Evolutionary conservation across 306 rosid genomes (phyloP).

Genomic region (Corylus heterophylla): DNA sequence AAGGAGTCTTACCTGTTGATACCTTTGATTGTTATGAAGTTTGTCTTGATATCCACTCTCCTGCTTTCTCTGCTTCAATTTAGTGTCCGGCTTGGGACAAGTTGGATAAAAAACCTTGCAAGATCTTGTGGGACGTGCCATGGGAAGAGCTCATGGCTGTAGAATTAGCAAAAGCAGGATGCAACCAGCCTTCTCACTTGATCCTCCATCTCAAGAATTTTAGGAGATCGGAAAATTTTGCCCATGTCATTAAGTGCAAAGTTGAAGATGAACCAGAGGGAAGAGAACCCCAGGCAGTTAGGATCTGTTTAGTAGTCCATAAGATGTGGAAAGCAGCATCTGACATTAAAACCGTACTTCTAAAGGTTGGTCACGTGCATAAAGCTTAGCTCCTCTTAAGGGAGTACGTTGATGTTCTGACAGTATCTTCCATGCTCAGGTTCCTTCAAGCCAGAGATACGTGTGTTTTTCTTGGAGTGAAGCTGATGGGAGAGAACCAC

Average conservation of each 20-base stretch:
- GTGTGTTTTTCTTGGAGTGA: constrained; percentile 85
- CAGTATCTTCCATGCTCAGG: constrained; percentile 52
- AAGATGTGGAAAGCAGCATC: constrained; percentile 81
- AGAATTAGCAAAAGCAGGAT: constrained; percentile 84
- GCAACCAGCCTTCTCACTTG: constrained; percentile 75
- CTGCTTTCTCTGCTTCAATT: constrained; percentile 28
- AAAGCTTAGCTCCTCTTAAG: constrained; percentile 21
- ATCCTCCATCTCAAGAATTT: constrained; percentile 89
- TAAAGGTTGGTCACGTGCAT: constrained; percentile 58
- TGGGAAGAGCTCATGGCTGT: constrained; percentile 94
- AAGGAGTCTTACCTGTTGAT: constrained; percentile 14
- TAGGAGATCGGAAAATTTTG: constrained; percentile 80
- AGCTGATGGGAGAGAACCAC: constrained; percentile 66
- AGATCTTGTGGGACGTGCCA: constrained; percentile 91
- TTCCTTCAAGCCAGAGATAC: constrained; percentile 93
- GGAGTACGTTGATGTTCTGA: constrained; percentile 34
- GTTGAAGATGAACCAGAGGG: constrained; percentile 56
- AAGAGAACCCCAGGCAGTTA: constrained; percentile 79
- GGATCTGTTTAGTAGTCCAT: constrained; percentile 65
- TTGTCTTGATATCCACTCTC: constrained; percentile 30
- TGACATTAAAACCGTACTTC: constrained; percentile 57
- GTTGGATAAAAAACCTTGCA: constrained; percentile 90
- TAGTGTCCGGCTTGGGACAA: constrained; percentile 85
- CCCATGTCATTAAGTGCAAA: constrained; percentile 67
- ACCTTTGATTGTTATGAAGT: background rate